Conservation (phyloP, 306 rosid genomes). For the Cicer pinnatifidum region DNA sequence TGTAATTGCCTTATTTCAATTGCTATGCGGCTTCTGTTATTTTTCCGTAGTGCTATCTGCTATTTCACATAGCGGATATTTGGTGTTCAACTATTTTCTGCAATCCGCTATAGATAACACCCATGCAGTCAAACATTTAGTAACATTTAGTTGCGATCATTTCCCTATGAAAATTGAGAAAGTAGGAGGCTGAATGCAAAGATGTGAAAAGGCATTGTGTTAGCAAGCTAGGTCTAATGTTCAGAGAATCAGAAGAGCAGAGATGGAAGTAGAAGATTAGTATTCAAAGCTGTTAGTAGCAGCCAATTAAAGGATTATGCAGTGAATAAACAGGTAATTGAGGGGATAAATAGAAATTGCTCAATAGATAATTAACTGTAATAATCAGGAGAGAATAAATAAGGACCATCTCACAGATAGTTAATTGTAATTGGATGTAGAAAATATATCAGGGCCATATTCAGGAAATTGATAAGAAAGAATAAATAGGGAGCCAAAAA, state of each 20-base stretch:
- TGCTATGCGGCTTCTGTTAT: no score
- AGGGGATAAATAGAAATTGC: conserved; percentile 14
- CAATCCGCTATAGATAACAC: no score
- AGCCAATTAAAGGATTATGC: neutral
- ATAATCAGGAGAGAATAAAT: neutral
- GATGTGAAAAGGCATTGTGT: neutral
- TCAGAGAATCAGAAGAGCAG: neutral
- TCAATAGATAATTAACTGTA: neutral
- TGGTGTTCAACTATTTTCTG: no score
- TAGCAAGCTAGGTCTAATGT: neutral
- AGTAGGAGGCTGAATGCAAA: neutral
- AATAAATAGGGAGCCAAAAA: neutral
- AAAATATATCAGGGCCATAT: neutral
- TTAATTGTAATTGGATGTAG: neutral
- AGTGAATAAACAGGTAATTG: conserved; percentile 2
- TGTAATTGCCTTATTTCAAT: no score
- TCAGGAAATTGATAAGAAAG: neutral
- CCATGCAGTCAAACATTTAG: no score
- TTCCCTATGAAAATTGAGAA: no score
- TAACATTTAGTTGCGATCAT: no score
- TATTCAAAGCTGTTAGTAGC: neutral
- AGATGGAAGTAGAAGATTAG: conserved; percentile 26
- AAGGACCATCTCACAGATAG: neutral
- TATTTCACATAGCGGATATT: no score
- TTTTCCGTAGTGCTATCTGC: no score